Evolutionary conservation across 2,329 filamentous ascomycete species (phyloP).

Genomic region (Purpureocillium lavendulum): DNA sequence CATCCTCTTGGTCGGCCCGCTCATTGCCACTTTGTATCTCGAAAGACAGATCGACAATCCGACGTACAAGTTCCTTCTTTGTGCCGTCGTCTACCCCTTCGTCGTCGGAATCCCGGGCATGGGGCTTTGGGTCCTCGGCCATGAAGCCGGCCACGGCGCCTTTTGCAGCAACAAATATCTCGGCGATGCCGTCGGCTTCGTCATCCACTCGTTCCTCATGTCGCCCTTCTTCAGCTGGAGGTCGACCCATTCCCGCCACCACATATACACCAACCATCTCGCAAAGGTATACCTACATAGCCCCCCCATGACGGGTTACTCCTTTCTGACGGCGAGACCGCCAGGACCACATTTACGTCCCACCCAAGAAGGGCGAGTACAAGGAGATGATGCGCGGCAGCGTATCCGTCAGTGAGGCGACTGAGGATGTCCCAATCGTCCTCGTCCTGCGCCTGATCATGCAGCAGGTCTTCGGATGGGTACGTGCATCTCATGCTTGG

Average conservation of each 20-base stretch:
- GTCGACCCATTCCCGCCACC: slow-evolving; percentile 61
- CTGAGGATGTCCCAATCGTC: slow-evolving; percentile 55
- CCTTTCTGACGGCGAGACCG: slow-evolving; percentile 18
- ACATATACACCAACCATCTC: slow-evolving; percentile 60
- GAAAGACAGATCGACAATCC: neutral
- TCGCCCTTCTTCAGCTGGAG: slow-evolving; percentile 70
- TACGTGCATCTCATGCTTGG: no score
- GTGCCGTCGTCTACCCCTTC: slow-evolving; percentile 45
- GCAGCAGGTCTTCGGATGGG: slow-evolving; percentile 60
- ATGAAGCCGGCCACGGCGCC: slow-evolving; percentile 63
- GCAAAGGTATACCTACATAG: slow-evolving; percentile 41
- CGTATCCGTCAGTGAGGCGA: slow-evolving; percentile 37
- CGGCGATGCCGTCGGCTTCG: slow-evolving; percentile 56
- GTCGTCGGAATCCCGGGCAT: slow-evolving; percentile 58
- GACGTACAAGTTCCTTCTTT: neutral
- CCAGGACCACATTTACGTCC: slow-evolving; percentile 10
- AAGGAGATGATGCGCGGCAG: neutral
- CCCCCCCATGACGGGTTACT: no score
- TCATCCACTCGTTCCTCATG: slow-evolving; percentile 55
- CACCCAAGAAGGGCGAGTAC: slow-evolving; percentile 1
- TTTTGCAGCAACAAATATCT: slow-evolving; percentile 49
- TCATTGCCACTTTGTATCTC: neutral
- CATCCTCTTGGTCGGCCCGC: slow-evolving; percentile 31
- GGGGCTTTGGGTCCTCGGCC: slow-evolving; percentile 62
- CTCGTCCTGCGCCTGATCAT: slow-evolving; percentile 44